phyloP scores from a whole-genome alignment of 2,329 filamentous ascomycete species.

The Tolypocladium sp. region DNA sequence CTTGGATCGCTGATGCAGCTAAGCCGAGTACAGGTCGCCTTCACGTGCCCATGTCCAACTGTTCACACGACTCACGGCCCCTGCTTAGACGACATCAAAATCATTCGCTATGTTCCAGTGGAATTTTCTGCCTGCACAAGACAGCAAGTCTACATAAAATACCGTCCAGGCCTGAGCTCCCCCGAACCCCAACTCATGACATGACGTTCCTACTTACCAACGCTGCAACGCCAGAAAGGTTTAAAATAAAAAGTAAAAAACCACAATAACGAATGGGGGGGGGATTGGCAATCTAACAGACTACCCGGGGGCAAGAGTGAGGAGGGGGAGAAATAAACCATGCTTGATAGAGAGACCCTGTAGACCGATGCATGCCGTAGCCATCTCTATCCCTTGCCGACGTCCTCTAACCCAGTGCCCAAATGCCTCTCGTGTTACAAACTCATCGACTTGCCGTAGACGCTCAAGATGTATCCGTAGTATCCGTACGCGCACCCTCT shows the following conservation, averaged over 20 bases:
- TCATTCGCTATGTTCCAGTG: not conserved
- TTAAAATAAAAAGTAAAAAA: not conserved
- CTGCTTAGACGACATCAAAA: no score
- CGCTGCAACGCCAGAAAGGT: slow-evolving; percentile 3
- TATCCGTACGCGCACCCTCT: not conserved
- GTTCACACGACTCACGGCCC: not conserved
- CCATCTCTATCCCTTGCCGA: not conserved
- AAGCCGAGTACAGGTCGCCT: not conserved
- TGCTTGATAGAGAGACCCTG: not conserved
- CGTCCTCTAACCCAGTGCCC: not conserved
- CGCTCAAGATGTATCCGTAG: not conserved
- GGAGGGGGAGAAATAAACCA: not conserved
- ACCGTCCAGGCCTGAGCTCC: not conserved
- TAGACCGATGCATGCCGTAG: not conserved
- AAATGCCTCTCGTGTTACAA: not conserved
- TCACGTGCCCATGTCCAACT: not conserved
- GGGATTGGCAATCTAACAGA: not conserved
- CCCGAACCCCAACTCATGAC: not conserved
- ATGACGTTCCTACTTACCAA: not conserved
- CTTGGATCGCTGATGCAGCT: not conserved
- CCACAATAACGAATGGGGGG: not conserved
- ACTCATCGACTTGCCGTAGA: not conserved
- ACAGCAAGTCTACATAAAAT: not conserved
- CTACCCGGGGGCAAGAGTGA: not conserved
- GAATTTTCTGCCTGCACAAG: not conserved